Conservation (phyloP, 371 early-diverging fungal genomes). For the Encephalitozoon cuniculi region DNA sequence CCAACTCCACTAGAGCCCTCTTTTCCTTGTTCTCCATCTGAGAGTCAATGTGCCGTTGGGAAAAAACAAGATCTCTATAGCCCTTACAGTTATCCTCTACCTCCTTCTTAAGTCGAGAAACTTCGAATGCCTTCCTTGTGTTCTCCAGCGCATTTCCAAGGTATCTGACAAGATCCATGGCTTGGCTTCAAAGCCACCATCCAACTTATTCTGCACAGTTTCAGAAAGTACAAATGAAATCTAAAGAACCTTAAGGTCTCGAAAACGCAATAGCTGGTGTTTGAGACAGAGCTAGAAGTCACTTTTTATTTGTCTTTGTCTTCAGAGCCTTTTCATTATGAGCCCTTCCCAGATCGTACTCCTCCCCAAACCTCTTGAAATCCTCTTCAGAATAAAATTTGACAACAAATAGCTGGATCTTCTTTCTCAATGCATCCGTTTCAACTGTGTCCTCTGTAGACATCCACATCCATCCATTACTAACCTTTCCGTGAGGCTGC, state of each 20-base stretch:
- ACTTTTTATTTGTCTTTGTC: background rate
- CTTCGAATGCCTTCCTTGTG: background rate
- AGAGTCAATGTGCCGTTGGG: background rate
- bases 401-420: constrained; percentile 39
- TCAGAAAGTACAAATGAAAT: background rate
- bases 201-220: background rate
- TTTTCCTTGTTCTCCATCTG: background rate
- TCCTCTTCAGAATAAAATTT: constrained; percentile 46
- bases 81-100: background rate
- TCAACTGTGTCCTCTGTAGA: constrained; percentile 49
- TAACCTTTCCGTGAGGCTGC: background rate
- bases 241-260: background rate
- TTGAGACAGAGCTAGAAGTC: background rate
- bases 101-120: background rate
- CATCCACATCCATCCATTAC: constrained; percentile 47
- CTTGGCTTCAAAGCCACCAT: background rate
- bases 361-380: constrained; percentile 34
- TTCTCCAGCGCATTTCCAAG: background rate
- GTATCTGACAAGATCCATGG: background rate
- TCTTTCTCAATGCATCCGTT: constrained; percentile 7
- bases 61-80: background rate
- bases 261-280: background rate
- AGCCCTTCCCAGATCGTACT: constrained; percentile 35
- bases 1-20: background rate
- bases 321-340: constrained; percentile 28